phyloP scores from a whole-genome alignment of 1,284 basidiomycete species.

The Naganishia cerealis region DNA sequence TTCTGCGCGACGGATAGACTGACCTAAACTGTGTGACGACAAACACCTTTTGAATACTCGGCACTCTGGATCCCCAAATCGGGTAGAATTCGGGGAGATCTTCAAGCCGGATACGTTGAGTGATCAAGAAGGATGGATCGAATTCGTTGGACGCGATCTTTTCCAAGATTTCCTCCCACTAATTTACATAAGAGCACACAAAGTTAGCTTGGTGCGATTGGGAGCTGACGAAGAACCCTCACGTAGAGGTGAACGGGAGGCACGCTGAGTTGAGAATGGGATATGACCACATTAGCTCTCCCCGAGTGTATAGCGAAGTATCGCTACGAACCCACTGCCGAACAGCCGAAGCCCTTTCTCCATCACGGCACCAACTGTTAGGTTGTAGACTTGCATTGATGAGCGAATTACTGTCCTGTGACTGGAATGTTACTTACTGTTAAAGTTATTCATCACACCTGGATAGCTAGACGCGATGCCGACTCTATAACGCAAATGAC shows the following conservation, averaged over 20 bases:
- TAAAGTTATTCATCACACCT: conserved; percentile 67
- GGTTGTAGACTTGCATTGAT: background rate
- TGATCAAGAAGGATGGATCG: conserved; percentile 64
- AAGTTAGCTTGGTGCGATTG: conserved; percentile 1
- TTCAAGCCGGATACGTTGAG: conserved; percentile 65
- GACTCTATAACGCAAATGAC: conserved; percentile 43
- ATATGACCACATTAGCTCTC: background rate
- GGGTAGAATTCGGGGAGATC: conserved; percentile 56
- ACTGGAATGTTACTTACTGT: conserved; percentile 58
- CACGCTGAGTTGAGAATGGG: background rate
- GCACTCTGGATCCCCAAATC: conserved; percentile 63
- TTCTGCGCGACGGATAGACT: background rate
- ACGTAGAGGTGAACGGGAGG: conserved; percentile 67
- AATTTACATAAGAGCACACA: conserved; percentile 45
- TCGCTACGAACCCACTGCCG: conserved; percentile 65
- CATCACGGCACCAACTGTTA: conserved; percentile 67
- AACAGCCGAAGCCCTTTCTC: conserved; percentile 70
- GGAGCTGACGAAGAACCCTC: conserved; percentile 63
- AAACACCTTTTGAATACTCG: conserved; percentile 67
- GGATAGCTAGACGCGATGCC: conserved; percentile 65
- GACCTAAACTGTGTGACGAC: conserved; percentile 56
- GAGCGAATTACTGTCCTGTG: background rate
- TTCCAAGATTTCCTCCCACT: conserved; percentile 70
- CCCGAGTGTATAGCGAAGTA: background rate
- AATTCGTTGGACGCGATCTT: conserved; percentile 57